Evolutionary conservation across 108 stramenopile genomes (phyloP), one percentile per base, ranked within the genome.

Genomic region (Skeletonema grethae): DNA sequence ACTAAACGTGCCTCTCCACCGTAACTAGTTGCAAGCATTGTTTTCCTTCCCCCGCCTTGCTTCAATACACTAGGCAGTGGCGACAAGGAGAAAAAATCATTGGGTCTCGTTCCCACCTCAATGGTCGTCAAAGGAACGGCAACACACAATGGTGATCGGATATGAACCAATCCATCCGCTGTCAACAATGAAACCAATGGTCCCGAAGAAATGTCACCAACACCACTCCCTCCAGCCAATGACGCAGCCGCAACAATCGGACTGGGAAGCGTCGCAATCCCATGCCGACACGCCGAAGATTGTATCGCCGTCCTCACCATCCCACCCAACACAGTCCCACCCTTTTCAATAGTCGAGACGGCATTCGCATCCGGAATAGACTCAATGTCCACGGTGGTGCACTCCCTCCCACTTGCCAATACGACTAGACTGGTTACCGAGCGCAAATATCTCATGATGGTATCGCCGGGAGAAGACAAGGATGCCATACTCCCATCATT

Each of bases 81-180:
- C 32, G 82, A 70, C 57, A 95, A 61, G 3, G 76, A 57, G 68
- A 95, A 95, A 74, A 76, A 95, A 83, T 95, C 91, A 68, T 92
- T 95, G 39, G 91, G 94, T n/a, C 90, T 87, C 12, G 86, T 91
- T 15, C 94, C 94, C 7, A 95, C 90, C 69, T 95, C 94, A n/a
- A 95, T 84, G 0, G 88, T 88, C 25, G 89, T 70, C 9, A 95
- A 58, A 5, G 94, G 81, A 46, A 95, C 84, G 20, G 90, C 85
- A 22, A 92, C 25, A 59, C 94, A 95, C 25, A 87, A 86, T 8
- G 94, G 88, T 16, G 87, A 86, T 35, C 94, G 84, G 55, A 91
- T 73, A 46, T 81, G 84, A 8, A 95, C 70, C n/a, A 95, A 72
- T 13, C 94, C 94, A 75, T 95, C 94, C 15, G 73, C 85, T 1